phyloP scores from a whole-genome alignment of 2,329 filamentous ascomycete genomes.

The Exophiala spinifera region DNA sequence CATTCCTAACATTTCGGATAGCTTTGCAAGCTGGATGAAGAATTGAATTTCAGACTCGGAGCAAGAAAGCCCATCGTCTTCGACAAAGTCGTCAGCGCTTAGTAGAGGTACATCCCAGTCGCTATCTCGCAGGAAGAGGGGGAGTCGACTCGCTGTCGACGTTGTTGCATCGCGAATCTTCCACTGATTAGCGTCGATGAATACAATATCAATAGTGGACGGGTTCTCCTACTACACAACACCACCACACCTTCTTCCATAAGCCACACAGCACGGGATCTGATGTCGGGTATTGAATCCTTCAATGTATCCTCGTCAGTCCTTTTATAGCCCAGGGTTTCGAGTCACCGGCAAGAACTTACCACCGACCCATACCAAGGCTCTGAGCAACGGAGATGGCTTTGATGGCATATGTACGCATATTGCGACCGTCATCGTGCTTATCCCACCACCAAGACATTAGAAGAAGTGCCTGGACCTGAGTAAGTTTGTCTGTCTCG shows the following conservation, averaged over 20 bases:
- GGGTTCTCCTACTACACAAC: neutral
- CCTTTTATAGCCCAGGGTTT: too few species aligned
- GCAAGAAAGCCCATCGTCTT: too few species aligned
- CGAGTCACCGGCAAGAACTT: neutral
- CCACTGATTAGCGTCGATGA: too few species aligned
- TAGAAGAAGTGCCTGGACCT: neutral
- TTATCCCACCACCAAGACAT: constrained; percentile 1
- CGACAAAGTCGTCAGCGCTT: too few species aligned
- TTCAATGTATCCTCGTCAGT: neutral
- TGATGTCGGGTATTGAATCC: neutral
- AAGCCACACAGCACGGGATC: neutral
- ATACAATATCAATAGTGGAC: too few species aligned
- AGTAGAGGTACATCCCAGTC: too few species aligned
- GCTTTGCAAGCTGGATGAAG: too few species aligned
- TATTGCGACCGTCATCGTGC: neutral
- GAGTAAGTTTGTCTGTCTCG: neutral
- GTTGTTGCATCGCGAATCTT: too few species aligned
- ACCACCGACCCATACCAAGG: neutral
- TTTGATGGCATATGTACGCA: neutral
- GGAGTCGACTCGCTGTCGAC: too few species aligned
- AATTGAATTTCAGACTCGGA: too few species aligned
- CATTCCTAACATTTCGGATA: too few species aligned
- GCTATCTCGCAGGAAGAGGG: too few species aligned
- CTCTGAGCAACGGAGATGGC: neutral
- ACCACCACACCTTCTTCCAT: neutral